A percentile compares a stretch with the other conserved stretches of the same genome.
These are phyloP conservation scores for Coniochaeta sp. DNA, from an alignment of 2,329 filamentous ascomycete genomes.

Conservation along the genomic window DNA sequence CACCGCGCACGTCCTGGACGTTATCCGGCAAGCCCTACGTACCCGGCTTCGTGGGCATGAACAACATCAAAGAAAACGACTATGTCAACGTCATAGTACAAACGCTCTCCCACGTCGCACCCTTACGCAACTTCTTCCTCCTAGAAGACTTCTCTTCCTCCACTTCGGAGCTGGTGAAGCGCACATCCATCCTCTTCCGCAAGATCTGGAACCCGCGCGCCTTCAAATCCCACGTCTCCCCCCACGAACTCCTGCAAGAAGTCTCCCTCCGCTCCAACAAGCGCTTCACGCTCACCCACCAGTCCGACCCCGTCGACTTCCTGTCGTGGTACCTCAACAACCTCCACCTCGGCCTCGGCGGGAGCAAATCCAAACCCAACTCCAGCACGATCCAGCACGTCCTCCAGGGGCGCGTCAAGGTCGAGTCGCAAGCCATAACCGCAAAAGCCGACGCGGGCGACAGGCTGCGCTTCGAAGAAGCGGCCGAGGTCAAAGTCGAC, in stretches of 20 bases:
- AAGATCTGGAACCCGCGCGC: slow-evolving; percentile 98
- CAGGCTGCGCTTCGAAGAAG: slow-evolving; percentile 87
- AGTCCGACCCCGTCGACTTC: slow-evolving; percentile 95
- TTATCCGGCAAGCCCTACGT: slow-evolving; percentile 78
- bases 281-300: slow-evolving; percentile 81
- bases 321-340: slow-evolving; percentile 97
- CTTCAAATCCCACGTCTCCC: slow-evolving; percentile 94
- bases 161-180: slow-evolving; percentile 74
- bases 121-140: slow-evolving; percentile 86
- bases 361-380: slow-evolving; percentile 77
- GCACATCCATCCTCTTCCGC: slow-evolving; percentile 82
- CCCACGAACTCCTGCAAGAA: slow-evolving; percentile 93
- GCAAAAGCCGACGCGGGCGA: slow-evolving; percentile 83
- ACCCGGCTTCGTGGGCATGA: slow-evolving; percentile 96
- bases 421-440: slow-evolving; percentile 91
- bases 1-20: slow-evolving; percentile 63
- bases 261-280: slow-evolving; percentile 86
- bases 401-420: slow-evolving; percentile 87
- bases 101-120: slow-evolving; percentile 80
- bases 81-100: slow-evolving; percentile 96
- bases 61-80: slow-evolving; percentile 99
- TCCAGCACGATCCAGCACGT: slow-evolving; percentile 84
- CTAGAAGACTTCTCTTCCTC: slow-evolving; percentile 71
- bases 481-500: slow-evolving; percentile 71
- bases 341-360: slow-evolving; percentile 83